Conservation (phyloP, 352 stramenopile species). For the Globisporangium uncinulatum region DNA sequence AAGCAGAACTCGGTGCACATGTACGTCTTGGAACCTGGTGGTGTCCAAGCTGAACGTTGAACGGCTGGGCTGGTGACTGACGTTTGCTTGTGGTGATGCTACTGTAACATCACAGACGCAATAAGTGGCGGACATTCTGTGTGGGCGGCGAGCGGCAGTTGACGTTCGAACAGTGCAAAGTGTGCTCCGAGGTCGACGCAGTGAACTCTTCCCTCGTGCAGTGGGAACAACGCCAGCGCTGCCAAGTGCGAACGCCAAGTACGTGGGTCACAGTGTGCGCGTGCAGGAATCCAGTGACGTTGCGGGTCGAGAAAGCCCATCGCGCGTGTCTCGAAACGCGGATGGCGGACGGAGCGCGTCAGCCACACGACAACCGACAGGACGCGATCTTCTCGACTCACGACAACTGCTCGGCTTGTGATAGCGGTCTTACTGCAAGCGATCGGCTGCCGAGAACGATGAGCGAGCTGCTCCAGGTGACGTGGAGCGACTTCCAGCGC, state of each 20-base stretch:
- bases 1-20: constrained; percentile 6
- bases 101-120: constrained; percentile 3
- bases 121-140: constrained; percentile 27
- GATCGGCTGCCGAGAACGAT: constrained; percentile 20
- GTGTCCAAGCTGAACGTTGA: too few species aligned
- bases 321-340: constrained; percentile 26
- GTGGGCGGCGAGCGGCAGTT: constrained; percentile 18
- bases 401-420: constrained; percentile 15
- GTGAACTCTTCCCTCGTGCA: constrained; percentile 14
- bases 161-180: constrained; percentile 27
- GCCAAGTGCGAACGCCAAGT: constrained; percentile 19
- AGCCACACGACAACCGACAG: neutral
- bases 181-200: constrained; percentile 28
- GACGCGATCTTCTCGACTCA: neutral
- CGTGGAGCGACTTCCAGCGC: constrained; percentile 25
- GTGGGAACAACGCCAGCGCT: constrained; percentile 29
- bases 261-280: constrained; percentile 43
- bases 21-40: constrained; percentile 4
- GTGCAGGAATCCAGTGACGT: constrained; percentile 27
- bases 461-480: constrained; percentile 22
- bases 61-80: too few species aligned
- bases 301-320: constrained; percentile 20
- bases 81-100: neutral
- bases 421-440: constrained; percentile 2
- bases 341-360: too few species aligned